Evolutionary conservation across 805 yeast genomes (phyloP), one percentile per base, ranked within the genome.

Genomic region (Priceomyces carsonii): DNA sequence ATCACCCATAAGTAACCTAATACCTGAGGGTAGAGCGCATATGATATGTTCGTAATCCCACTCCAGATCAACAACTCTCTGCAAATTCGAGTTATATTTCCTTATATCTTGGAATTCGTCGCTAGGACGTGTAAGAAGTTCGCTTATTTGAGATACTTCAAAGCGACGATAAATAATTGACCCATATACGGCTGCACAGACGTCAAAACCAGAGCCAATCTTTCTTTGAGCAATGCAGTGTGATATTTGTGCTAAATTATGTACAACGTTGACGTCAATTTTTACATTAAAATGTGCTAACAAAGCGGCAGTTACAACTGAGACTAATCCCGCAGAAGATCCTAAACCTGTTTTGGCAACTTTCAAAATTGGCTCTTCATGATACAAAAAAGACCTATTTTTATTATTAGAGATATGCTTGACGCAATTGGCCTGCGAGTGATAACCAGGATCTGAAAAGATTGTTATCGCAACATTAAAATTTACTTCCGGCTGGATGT

Each of bases 161-260:
- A 93, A 93, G 41, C 99, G 69, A 28, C 77, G 71, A 59, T 93
- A 93, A 5, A 80, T 71, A 29, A 90, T 83, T 0, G 96, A 85
- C 1, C 99, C 99, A 59, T 73, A 91, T 0, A 86, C 82, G 0
- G 99, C 99, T 17, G 97, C 82, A 0, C 96, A 98, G 26, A 93
- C 95, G 55, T 93, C 99, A 59, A 93, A 93, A 0, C 99, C 99
- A 3, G 96, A 88, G 0, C 99, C 99, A 17, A 93, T 81, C 59
- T 93, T 93, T 20, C 87, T 86, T 58, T 93, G 99, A 3, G 99
- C 98, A 38, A 78, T 73, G 57, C 96, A 90, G 58, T 93, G 99
- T 0, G 95, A 83, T 6, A 86, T 68, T 57, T 93, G 99, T 0
- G 96, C 78, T 18, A 88, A 60, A 50, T 88, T 91, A 57, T 93